These are phyloP conservation scores for Lactarius hengduanensis DNA, from an alignment of 768 basidiomycete species.

Conservation along the genomic window DNA sequence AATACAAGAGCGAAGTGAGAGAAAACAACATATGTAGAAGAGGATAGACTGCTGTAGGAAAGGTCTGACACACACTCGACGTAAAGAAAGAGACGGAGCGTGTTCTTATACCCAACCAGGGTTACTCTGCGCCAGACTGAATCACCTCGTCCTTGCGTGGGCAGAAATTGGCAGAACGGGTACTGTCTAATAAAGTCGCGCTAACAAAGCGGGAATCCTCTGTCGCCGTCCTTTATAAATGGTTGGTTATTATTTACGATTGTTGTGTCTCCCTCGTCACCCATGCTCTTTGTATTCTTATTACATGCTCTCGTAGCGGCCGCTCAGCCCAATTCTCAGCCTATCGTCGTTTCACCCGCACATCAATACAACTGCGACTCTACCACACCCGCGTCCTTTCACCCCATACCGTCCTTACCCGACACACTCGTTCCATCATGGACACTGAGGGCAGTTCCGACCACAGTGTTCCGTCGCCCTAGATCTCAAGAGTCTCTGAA, in stretches of 20 bases:
- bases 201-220: conserved; percentile 26
- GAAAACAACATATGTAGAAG: too few species aligned
- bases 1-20: too few species aligned
- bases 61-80: conserved; percentile 56
- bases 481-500: conserved; percentile 50
- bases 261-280: conserved; percentile 14
- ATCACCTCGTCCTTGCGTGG: conserved; percentile 60
- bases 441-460: conserved; percentile 49
- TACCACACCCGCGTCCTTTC: background rate
- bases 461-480: conserved; percentile 61
- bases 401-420: conserved; percentile 6
- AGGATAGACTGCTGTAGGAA: conserved; percentile 51
- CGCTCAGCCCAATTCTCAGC: conserved; percentile 8
- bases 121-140: conserved; percentile 62
- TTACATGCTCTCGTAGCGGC: background rate
- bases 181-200: conserved; percentile 74
- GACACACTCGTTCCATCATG: conserved; percentile 13
- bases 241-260: conserved; percentile 16
- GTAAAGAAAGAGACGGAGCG: conserved; percentile 47
- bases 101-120: conserved; percentile 61
- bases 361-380: conserved; percentile 9
- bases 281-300: background rate
- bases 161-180: conserved; percentile 46
- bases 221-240: background rate
- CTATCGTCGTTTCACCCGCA: conserved; percentile 11